These are phyloP conservation scores for Cryomyces minteri DNA, from an alignment of 495 filamentous ascomycete genomes.

Conservation along the genomic window DNA sequence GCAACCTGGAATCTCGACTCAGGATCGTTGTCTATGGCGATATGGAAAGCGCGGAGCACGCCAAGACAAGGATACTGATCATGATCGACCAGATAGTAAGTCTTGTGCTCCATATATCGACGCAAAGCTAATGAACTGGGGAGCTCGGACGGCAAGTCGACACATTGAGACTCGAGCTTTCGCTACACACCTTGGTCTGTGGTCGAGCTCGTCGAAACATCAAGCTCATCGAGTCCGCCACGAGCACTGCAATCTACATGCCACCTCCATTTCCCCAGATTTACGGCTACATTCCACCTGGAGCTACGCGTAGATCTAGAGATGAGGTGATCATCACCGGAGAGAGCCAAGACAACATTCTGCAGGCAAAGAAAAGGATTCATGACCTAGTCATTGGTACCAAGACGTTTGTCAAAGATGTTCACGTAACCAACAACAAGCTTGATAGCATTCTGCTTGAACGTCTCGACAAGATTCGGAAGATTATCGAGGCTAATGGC, in stretches of 20 bases:
- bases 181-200: conserved; percentile 76
- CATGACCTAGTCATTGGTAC: conserved; percentile 59
- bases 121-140: conserved; percentile 8
- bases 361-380: conserved; percentile 72
- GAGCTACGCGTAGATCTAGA: conserved; percentile 58
- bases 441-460: conserved; percentile 84
- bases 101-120: conserved; percentile 4
- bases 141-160: conserved; percentile 80
- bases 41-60: conserved; percentile 86
- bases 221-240: conserved; percentile 85
- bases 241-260: conserved; percentile 93
- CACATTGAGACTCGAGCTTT: conserved; percentile 61
- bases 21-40: conserved; percentile 90
- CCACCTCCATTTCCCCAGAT: conserved; percentile 81
- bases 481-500: conserved; percentile 93
- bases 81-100: conserved; percentile 94
- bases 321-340: conserved; percentile 91
- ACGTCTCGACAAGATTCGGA: conserved; percentile 86
- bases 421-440: conserved; percentile 67
- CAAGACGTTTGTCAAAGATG: conserved; percentile 81
- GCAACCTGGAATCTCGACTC: conserved; percentile 58
- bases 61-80: conserved; percentile 87
- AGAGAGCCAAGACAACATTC: conserved; percentile 58
- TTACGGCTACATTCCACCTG: conserved; percentile 70
- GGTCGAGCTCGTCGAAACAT: conserved; percentile 89